Base-by-base conservation (phyloP, 1,284 basidiomycete genomes). In the Rugosomyces carneus region DNA sequence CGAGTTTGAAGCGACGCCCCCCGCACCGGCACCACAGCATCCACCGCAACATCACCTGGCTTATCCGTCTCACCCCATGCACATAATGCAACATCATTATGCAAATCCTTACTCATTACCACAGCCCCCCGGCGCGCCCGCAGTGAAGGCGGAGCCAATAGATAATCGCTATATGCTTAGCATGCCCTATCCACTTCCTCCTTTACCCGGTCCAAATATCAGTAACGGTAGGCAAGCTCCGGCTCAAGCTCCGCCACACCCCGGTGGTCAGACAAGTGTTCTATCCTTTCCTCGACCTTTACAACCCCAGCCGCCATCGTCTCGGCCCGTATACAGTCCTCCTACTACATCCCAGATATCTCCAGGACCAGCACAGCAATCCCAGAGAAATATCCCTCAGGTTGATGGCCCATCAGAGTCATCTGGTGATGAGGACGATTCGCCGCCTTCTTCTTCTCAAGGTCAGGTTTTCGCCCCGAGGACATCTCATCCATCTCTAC, bases 1-100 rank as follows among this genome's bases (percentile, higher is more conserved):
- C 48, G 92, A 97, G 56, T 98, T 97, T 61, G 89, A 92, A 56
- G 66, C 78, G 0, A 75, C 76, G 19, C 15, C 63, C 19, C 64
- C 65, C 42, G 65, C 68, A 38, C 73, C 71, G 48, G 67, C 65
- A 27, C 60, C 66, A 21, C 69, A 64, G 34, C 69, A 64, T 11
- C 64, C 65, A 7, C 70, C 63, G 44, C 67, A 58, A 37, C 71
- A 70, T 45, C 81, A 77, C 51, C 71, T 73, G 49, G 57, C 69
- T 21, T 78, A 78, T 51, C 69, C 71, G 3, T 64, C 76, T 3
- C 78, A 78, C 56, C 63, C 75, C 4, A 64, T 77, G 57, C 75
- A 75, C 35, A 71, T 79, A 67, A 67, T 75, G 57, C 64, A 66
- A 15, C 69, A 75, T 38, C 70, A 73, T 40, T 75, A 77, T 44